These are phyloP conservation scores for Irpex sp. DNA, from an alignment of 1,284 basidiomycete genomes.

Conservation along the genomic window DNA sequence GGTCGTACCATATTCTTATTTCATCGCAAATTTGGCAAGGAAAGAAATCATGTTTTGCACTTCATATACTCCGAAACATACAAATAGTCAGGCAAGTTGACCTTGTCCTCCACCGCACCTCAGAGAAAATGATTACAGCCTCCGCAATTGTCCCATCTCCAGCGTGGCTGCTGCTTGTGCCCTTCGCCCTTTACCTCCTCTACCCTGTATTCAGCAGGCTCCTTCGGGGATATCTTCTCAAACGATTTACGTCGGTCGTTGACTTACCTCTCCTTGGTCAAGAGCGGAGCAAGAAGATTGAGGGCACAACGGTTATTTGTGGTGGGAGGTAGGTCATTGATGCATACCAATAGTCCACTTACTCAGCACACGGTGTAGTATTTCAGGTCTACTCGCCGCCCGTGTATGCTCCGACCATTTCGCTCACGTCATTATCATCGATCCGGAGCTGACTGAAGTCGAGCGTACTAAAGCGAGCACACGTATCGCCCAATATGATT, in stretches of 20 bases:
- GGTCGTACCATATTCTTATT: not conserved
- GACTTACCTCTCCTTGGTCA: slow-evolving; percentile 10
- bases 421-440: slow-evolving; percentile 11
- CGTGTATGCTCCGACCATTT: slow-evolving; percentile 16
- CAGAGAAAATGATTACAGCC: not conserved
- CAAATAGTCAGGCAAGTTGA: not conserved
- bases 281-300: slow-evolving; percentile 8
- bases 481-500: slow-evolving; percentile 15
- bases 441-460: slow-evolving; percentile 12
- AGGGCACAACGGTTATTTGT: slow-evolving; percentile 13
- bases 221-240: slow-evolving; percentile 5
- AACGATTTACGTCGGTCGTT: slow-evolving; percentile 7
- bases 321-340: slow-evolving; percentile 8
- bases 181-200: not conserved
- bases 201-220: not conserved
- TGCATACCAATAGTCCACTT: too few relatives aligned
- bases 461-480: slow-evolving; percentile 11
- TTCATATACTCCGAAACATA: not conserved
- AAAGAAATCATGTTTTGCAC: not conserved
- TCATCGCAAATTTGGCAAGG: not conserved
- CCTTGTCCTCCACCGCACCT: not conserved
- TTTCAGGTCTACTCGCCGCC: slow-evolving; percentile 12
- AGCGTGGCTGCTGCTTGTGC: not conserved
- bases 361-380: too few relatives aligned
- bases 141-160: not conserved